These are phyloP conservation scores for Grosmannia clavigera DNA, from an alignment of 2,329 filamentous ascomycete genomes.

Conservation along the genomic window DNA sequence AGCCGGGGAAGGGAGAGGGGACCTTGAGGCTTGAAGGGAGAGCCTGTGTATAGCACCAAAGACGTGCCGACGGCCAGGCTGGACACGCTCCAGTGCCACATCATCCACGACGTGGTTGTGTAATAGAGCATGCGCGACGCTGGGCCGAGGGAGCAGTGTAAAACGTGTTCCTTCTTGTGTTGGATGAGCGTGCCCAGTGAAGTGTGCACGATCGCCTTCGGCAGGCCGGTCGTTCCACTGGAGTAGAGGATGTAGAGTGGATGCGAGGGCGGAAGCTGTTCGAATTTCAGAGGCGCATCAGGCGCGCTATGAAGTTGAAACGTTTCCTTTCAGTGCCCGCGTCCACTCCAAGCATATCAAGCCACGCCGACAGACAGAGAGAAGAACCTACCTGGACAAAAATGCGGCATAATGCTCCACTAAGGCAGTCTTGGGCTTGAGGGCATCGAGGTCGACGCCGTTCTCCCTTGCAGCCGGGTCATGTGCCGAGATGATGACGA, in stretches of 20 bases:
- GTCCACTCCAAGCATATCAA: background rate
- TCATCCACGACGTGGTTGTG: conserved; percentile 89
- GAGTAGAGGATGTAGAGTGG: conserved; percentile 92
- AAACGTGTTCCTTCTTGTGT: conserved; percentile 90
- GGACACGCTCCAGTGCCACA: conserved; percentile 97
- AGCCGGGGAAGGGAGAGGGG: conserved; percentile 73
- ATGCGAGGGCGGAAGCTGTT: conserved; percentile 70
- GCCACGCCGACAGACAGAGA: background rate
- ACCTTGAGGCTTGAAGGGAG: conserved; percentile 70
- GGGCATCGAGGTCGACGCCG: conserved; percentile 28
- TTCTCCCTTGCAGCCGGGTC: conserved; percentile 12
- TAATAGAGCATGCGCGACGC: conserved; percentile 78
- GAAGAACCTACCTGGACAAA: conserved; percentile 21
- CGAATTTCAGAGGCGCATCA: conserved; percentile 46
- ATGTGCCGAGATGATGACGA: conserved; percentile 60
- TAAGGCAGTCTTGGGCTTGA: conserved; percentile 26
- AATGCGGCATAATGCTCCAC: conserved; percentile 34
- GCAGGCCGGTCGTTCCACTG: conserved; percentile 73
- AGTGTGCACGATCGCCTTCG: conserved; percentile 92
- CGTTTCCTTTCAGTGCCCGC: background rate
- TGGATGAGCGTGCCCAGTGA: conserved; percentile 82
- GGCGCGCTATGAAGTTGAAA: conserved; percentile 20
- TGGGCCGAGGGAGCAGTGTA: conserved; percentile 71
- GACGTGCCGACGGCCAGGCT: conserved; percentile 73
- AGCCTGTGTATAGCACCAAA: conserved; percentile 82